Conservation (phyloP, 1,139 yeast species). For the Suhomyces bolitotheri region DNA sequence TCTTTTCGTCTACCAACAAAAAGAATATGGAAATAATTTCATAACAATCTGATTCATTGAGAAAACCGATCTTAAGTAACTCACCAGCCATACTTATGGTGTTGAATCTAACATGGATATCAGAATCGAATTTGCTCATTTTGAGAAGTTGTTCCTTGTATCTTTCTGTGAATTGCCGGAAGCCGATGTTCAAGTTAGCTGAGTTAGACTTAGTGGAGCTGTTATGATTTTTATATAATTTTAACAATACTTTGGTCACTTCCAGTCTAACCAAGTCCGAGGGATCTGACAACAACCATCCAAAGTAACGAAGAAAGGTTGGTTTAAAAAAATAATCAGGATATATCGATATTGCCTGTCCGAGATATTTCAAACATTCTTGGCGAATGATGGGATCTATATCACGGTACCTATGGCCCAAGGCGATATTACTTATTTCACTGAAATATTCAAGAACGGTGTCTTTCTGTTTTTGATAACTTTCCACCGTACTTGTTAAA, state of each 20-base stretch:
- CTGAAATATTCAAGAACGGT: slow-evolving; percentile 57
- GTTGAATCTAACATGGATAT: slow-evolving; percentile 49
- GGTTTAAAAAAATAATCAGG: slow-evolving; percentile 76
- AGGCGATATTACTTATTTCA: slow-evolving; percentile 67
- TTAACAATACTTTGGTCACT: slow-evolving; percentile 58
- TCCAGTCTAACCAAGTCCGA: slow-evolving; percentile 62
- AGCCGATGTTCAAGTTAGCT: slow-evolving; percentile 36
- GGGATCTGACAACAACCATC: slow-evolving; percentile 81
- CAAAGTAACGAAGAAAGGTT: slow-evolving; percentile 70
- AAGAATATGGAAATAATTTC: slow-evolving; percentile 47
- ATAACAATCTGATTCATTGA: slow-evolving; percentile 56
- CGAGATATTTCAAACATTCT: slow-evolving; percentile 62
- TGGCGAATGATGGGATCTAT: slow-evolving; percentile 70
- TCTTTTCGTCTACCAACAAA: slow-evolving; percentile 17
- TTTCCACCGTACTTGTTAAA: slow-evolving; percentile 47
- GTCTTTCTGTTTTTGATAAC: slow-evolving; percentile 52
- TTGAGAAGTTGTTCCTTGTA: slow-evolving; percentile 66
- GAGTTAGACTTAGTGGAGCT: slow-evolving; percentile 12
- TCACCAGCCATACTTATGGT: slow-evolving; percentile 58
- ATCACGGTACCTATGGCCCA: slow-evolving; percentile 80
- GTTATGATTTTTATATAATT: slow-evolving; percentile 40
- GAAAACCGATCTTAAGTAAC: slow-evolving; percentile 58
- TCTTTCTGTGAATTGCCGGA: slow-evolving; percentile 71
- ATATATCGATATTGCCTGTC: slow-evolving; percentile 65
- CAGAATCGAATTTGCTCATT: slow-evolving; percentile 44